Evolutionary conservation across 1,284 basidiomycete genomes (phyloP).

Genomic region (Phlebopus sp.): DNA sequence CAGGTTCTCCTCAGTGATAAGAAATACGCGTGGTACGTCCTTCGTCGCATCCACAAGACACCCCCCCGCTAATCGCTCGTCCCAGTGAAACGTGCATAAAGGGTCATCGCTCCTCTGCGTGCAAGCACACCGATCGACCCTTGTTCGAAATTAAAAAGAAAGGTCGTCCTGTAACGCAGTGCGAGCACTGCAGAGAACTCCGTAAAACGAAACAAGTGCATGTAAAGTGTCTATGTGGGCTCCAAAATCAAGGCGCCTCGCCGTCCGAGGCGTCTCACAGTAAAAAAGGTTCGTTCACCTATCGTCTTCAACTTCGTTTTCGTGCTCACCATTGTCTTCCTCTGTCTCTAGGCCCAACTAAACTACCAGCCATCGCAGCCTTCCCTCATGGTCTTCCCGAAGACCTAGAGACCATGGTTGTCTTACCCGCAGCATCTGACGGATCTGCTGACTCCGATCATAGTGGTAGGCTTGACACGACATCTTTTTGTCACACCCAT

Average conservation of each 20-base stretch:
- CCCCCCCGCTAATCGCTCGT: conserved; percentile 7
- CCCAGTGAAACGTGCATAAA: conserved; percentile 79
- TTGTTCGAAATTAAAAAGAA: conserved; percentile 83
- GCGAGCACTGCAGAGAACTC: conserved; percentile 72
- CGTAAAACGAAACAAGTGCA: conserved; percentile 75
- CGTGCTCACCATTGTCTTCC: conserved; percentile 33
- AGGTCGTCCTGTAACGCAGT: conserved; percentile 78
- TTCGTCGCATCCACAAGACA: background rate
- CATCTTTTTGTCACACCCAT: conserved; percentile 27
- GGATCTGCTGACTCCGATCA: conserved; percentile 48
- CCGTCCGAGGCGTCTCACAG: conserved; percentile 31
- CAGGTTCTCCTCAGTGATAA: conserved; percentile 77
- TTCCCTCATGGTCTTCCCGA: conserved; percentile 69
- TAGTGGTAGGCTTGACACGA: conserved; percentile 39
- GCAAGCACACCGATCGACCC: conserved; percentile 73
- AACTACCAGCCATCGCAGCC: conserved; percentile 62
- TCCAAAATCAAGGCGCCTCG: conserved; percentile 33
- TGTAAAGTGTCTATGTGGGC: conserved; percentile 61
- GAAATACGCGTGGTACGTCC: conserved; percentile 78
- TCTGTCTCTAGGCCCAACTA: conserved; percentile 43
- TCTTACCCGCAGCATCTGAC: conserved; percentile 40
- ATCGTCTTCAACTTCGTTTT: conserved; percentile 37
- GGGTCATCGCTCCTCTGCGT: conserved; percentile 76
- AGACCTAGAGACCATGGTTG: conserved; percentile 61
- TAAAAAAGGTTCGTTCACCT: conserved; percentile 56